These are phyloP conservation scores for Adansonia digitata DNA, from an alignment of 345 rosid species.

Conservation along the genomic window DNA sequence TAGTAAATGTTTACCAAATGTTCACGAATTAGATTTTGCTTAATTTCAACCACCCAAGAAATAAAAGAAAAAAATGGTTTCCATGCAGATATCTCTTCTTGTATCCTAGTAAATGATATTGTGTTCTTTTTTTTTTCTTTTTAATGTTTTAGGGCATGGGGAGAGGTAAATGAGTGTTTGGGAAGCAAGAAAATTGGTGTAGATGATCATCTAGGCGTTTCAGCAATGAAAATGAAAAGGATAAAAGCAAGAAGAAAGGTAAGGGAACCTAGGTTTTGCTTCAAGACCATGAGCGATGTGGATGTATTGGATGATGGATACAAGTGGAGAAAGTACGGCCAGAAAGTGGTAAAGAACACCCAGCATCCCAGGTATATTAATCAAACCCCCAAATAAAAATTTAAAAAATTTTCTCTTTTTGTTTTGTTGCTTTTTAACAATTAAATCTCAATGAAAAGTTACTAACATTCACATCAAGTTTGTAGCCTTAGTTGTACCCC, in stretches of 20 bases:
- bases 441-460: conserved; percentile 10
- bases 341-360: conserved; percentile 98
- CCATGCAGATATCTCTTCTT: conserved; percentile 6
- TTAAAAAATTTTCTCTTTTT: not conserved
- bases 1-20: not conserved
- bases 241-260: conserved; percentile 79
- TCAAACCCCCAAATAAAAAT: not conserved
- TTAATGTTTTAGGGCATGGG: conserved; percentile 64
- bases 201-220: conserved; percentile 39
- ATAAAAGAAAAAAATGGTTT: not conserved
- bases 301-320: conserved; percentile 98
- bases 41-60: not conserved
- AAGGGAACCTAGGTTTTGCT: conserved; percentile 96
- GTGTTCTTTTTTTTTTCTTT: not conserved
- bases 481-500: conserved; percentile 24
- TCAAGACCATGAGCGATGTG: conserved; percentile 93
- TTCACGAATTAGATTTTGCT: not conserved
- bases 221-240: conserved; percentile 75
- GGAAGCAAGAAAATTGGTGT: conserved; percentile 40
- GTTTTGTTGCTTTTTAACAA: not conserved
- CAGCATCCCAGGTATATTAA: conserved; percentile 82
- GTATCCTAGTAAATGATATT: not conserved
- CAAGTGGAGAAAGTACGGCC: conserved; percentile 98
- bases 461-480: conserved; percentile 10
- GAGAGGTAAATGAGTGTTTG: conserved; percentile 29